A percentile compares a stretch with the other conserved stretches of the same genome.
Evolutionary conservation across 805 yeast species (phyloP).

Genomic region (Kregervanrija delftensis): DNA sequence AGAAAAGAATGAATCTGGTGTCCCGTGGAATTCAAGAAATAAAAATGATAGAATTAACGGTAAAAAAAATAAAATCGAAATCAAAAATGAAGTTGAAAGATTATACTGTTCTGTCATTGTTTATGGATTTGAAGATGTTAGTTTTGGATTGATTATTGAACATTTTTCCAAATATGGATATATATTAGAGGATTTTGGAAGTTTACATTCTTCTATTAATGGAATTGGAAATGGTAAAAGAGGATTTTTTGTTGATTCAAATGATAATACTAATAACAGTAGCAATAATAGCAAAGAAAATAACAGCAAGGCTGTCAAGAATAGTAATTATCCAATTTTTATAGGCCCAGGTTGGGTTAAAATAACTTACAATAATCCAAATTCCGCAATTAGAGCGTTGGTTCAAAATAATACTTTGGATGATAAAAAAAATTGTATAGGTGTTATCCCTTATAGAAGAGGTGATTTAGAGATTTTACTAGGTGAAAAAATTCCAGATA

Average conservation of each 20-base stretch:
- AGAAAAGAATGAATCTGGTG: slow-evolving; percentile 8
- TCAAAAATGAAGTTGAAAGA: neutral
- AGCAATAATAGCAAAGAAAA: neutral
- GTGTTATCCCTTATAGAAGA: slow-evolving; percentile 65
- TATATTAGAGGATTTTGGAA: slow-evolving; percentile 60
- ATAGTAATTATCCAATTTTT: slow-evolving; percentile 50
- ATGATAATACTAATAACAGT: neutral
- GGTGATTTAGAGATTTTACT: slow-evolving; percentile 23
- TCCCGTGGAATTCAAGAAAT: neutral
- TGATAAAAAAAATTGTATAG: slow-evolving; percentile 43
- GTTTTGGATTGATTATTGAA: slow-evolving; percentile 58
- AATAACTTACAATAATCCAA: slow-evolving; percentile 68
- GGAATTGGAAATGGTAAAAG: slow-evolving; percentile 4
- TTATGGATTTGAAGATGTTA: slow-evolving; percentile 81
- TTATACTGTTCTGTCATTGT: slow-evolving; percentile 67
- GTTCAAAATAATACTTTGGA: slow-evolving; percentile 73
- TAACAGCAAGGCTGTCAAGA: slow-evolving; percentile 13
- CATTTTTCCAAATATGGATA: slow-evolving; percentile 77
- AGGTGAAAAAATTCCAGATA: slow-evolving; percentile 3
- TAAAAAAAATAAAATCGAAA: neutral
- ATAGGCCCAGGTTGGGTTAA: slow-evolving; percentile 91
- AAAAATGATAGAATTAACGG: slow-evolving; percentile 14
- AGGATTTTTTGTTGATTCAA: neutral
- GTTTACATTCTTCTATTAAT: slow-evolving; percentile 8
- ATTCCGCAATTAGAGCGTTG: slow-evolving; percentile 75